Evolutionary conservation across 176 grass and related monocot genomes (phyloP).

Genomic region (Secale cereale): DNA sequence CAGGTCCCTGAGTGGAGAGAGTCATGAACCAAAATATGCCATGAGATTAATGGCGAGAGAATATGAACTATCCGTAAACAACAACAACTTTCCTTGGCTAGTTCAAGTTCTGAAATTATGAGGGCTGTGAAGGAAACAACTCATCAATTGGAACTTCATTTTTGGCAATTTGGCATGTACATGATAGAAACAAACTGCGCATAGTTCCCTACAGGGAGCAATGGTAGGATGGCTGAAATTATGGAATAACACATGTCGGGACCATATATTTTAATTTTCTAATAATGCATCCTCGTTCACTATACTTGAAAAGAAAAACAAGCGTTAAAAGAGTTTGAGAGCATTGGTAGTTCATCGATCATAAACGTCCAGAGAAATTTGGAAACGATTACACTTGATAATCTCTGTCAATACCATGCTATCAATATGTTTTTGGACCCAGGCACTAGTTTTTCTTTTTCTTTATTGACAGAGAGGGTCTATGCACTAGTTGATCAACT

Average conservation of each 20-base stretch:
- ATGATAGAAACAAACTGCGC: not conserved
- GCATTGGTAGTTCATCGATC: not conserved
- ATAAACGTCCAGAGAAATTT: not conserved
- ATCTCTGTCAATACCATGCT: not conserved
- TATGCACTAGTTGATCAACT: not conserved
- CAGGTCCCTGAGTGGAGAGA: not conserved
- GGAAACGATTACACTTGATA: not conserved
- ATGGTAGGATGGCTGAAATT: not conserved
- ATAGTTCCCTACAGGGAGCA: not conserved
- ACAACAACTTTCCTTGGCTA: not conserved
- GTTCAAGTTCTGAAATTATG: not conserved
- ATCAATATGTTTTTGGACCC: not conserved
- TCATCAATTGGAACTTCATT: not conserved
- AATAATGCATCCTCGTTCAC: not conserved
- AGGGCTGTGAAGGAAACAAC: not conserved
- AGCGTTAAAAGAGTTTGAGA: not conserved
- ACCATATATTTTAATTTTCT: not conserved
- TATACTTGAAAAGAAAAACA: not conserved
- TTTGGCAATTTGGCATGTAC: not conserved
- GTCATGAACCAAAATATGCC: not conserved
- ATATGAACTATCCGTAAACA: not conserved
- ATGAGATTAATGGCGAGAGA: not conserved
- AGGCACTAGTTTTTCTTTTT: not conserved
- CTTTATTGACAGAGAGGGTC: not conserved
- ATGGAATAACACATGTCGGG: not conserved